Conservation (phyloP, 225 moss, liverwort and hornwort species). For the Physcomitrium patens region DNA sequence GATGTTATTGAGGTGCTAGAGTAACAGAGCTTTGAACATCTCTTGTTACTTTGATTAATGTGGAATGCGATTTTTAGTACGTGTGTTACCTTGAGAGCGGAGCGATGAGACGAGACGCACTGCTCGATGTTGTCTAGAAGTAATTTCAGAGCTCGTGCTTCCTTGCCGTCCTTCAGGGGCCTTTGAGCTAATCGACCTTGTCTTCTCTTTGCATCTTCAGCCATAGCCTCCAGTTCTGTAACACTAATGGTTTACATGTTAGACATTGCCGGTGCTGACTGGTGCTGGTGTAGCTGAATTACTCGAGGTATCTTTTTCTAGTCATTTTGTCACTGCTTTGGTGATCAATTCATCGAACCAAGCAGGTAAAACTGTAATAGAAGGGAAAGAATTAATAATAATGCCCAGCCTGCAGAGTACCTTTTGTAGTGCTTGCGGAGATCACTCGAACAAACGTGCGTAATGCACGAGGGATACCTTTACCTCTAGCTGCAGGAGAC, state of each 20-base stretch:
- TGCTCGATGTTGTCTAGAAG: slow-evolving; percentile 41
- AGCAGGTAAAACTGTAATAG: not conserved
- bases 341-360: not conserved
- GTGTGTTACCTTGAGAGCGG: slow-evolving; percentile 35
- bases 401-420: slow-evolving; percentile 16
- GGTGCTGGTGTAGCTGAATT: not conserved
- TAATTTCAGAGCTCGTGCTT: slow-evolving; percentile 48
- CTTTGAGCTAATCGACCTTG: slow-evolving; percentile 45
- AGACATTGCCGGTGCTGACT: not conserved
- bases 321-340: not conserved
- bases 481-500: slow-evolving; percentile 56
- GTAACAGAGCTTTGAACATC: no score
- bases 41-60: no score
- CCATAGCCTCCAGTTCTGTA: slow-evolving; percentile 47
- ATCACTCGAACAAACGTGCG: slow-evolving; percentile 53
- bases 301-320: not conserved
- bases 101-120: slow-evolving; percentile 31
- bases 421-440: slow-evolving; percentile 32
- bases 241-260: not conserved
- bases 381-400: slow-evolving; percentile 11
- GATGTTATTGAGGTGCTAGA: no score
- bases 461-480: slow-evolving; percentile 52
- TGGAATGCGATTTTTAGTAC: not conserved
- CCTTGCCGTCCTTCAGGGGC: slow-evolving; percentile 55
- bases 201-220: slow-evolving; percentile 50